Conservation (phyloP, 75 land plant species). For the Sequoia sempervirens region DNA sequence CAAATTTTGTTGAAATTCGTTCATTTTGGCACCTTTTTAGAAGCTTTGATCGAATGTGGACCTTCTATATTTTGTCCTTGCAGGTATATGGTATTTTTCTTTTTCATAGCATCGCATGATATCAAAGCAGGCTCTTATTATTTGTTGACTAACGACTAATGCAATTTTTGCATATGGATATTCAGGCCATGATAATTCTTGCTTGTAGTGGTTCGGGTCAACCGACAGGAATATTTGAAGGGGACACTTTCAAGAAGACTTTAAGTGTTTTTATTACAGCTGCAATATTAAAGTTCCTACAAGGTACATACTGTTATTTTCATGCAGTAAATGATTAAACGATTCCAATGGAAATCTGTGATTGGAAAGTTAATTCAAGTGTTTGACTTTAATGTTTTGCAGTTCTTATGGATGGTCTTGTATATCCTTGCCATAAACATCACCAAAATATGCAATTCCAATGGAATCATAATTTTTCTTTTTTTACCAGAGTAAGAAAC, state of each 20-base stretch:
- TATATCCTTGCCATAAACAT: not conserved
- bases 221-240: constrained; percentile 37
- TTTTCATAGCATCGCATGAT: not conserved
- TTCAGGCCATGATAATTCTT: constrained; percentile 85
- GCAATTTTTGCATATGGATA: not conserved
- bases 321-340: not conserved
- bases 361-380: not conserved
- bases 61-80: constrained; percentile 71
- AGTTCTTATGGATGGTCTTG: constrained; percentile 1
- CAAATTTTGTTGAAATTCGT: constrained; percentile 93
- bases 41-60: constrained; percentile 99
- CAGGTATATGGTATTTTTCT: constrained; percentile 47
- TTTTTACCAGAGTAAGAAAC: not conserved
- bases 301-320: constrained; percentile 39
- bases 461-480: not conserved
- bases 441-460: not conserved
- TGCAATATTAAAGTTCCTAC: constrained; percentile 77
- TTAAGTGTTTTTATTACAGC: constrained; percentile 94
- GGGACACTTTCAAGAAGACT: constrained; percentile 60
- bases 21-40: constrained; percentile 95
- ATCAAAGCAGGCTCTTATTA: not conserved
- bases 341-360: not conserved
- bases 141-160: not conserved
- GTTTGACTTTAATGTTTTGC: not conserved
- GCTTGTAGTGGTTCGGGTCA: constrained; percentile 84